Percentiles rank a stretch among this genome's conserved stretches.
phyloP scores from a whole-genome alignment of 352 stramenopile genomes.

The Pythium monospermum region DNA sequence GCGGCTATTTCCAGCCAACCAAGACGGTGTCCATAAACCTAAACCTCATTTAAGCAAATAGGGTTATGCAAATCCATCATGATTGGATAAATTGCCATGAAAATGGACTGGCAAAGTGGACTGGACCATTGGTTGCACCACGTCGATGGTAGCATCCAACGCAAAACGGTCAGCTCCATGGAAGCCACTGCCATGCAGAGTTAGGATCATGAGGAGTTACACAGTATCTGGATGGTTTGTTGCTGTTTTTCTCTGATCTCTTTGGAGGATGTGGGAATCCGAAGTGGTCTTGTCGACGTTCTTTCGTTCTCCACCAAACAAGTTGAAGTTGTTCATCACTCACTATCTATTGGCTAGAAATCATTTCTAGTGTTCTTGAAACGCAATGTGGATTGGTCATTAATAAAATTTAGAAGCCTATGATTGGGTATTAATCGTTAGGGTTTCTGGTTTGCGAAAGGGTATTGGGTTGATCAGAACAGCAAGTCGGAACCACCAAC shows the following conservation, averaged over 20 bases:
- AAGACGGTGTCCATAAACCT: too few species aligned
- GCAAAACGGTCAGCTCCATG: neutral
- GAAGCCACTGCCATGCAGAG: neutral
- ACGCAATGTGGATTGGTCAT: neutral
- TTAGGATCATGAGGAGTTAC: neutral
- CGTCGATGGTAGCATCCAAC: too few species aligned
- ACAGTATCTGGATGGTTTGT: too few species aligned
- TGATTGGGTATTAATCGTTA: conserved; percentile 21
- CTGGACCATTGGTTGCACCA: conserved; percentile 5
- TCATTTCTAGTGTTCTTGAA: neutral
- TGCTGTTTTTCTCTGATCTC: too few species aligned
- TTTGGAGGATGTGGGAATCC: too few species aligned
- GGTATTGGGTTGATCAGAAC: conserved; percentile 19
- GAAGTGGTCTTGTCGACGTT: neutral
- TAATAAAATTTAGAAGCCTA: conserved; percentile 15
- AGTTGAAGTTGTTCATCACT: conserved; percentile 31
- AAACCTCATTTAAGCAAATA: neutral
- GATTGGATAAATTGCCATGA: conserved; percentile 15
- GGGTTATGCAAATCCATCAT: too few species aligned
- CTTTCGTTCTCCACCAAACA: conserved; percentile 22
- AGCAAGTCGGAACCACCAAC: conserved; percentile 26
- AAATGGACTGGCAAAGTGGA: too few species aligned
- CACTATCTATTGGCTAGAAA: conserved; percentile 28
- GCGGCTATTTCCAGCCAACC: conserved; percentile 14
- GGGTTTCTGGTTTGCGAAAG: conserved; percentile 7